phyloP scores from a whole-genome alignment of 371 early-diverging fungal genomes.

The Mortierella sp. region DNA sequence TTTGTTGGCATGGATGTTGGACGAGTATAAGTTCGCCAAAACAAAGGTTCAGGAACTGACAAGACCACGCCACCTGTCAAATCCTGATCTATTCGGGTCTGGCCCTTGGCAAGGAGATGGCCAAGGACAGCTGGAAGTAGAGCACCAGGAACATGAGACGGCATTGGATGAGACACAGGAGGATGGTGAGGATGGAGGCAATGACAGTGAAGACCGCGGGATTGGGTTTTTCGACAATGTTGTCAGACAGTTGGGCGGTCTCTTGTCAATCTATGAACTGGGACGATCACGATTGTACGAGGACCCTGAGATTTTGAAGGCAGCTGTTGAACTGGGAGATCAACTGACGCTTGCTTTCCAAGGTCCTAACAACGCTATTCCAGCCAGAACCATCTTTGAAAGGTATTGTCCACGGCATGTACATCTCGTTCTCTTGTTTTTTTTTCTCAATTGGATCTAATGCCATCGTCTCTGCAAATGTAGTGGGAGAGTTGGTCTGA shows the following conservation, averaged over 20 bases:
- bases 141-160: slow-evolving; percentile 11
- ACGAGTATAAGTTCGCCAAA: slow-evolving; percentile 65
- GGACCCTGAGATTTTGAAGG: slow-evolving; percentile 61
- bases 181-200: background rate
- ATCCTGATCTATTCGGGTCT: no score
- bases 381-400: slow-evolving; percentile 10
- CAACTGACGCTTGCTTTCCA: slow-evolving; percentile 24
- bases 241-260: slow-evolving; percentile 80
- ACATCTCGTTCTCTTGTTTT: background rate
- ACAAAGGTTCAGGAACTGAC: slow-evolving; percentile 46
- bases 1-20: slow-evolving; percentile 66
- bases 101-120: background rate
- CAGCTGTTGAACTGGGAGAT: slow-evolving; percentile 57
- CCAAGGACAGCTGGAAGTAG: background rate
- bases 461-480: background rate
- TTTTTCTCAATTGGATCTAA: background rate
- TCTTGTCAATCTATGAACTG: slow-evolving; percentile 73
- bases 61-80: background rate
- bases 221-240: slow-evolving; percentile 75
- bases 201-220: background rate
- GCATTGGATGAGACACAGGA: background rate
- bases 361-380: slow-evolving; percentile 3
- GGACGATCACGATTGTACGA: background rate
- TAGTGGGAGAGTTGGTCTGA: slow-evolving; percentile 17
- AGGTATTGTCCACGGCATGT: slow-evolving; percentile 16